Evolutionary conservation across 805 yeast species (phyloP), one percentile per base, ranked within the genome.

Genomic region (Candida railenensis): DNA sequence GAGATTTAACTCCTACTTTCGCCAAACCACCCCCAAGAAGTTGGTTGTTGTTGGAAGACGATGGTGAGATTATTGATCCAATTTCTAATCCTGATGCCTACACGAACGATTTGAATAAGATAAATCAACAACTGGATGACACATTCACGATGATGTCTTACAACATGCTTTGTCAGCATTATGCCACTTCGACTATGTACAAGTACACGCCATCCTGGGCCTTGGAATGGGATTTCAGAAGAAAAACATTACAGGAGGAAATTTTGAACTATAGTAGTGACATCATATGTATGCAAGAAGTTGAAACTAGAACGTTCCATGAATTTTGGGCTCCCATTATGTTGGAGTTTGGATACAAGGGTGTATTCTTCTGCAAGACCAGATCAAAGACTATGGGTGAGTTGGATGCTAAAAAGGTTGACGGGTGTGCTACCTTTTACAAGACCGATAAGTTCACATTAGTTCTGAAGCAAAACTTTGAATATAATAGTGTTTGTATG

Each of bases 151-250:
- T 91, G 40, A 76, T 89, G 78, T 82, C 90, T 34, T 92, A 90
- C 71, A 94, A 94, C 69, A 89, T 95, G 2, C 74, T 94, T 62
- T 94, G 99, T 66, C 98, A 92, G 63, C 94, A 87, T 63, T 92
- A 92, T 69, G 97, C 98, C 2, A 89, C 97, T 3, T 79, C 94
- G 18, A 86, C 83, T 62, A 77, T 92, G 85, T 94, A 89, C 66
- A 92, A 87, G 58, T 92, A 88, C 62, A 90, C 98, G 1, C 98
- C 98, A 19, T 82, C 96, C 1, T 94, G 99, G 98, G 99, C 98
- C 2, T 77, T 94, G 51, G 81, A 83, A 44, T 92, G 98, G 98
- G 87, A 87, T 11, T 90, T 85, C 67, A 85, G 99, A 66, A 81
- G 86, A 59, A 84, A 87, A 50, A 73, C 81, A 36, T 75, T 94